These are phyloP conservation scores for Candida sp. DNA, from an alignment of 1,139 yeast species.

Conservation along the genomic window DNA sequence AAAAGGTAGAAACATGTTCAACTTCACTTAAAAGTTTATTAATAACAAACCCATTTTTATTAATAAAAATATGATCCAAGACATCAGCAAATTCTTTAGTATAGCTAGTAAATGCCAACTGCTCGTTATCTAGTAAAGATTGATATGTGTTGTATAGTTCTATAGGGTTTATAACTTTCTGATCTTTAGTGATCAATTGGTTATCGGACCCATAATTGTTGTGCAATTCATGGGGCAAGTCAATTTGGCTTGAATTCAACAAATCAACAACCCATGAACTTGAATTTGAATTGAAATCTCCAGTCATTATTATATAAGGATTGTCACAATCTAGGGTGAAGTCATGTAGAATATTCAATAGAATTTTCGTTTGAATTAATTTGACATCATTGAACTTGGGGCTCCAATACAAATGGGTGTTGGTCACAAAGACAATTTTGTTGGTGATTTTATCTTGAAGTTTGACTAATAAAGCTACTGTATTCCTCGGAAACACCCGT, in stretches of 20 bases:
- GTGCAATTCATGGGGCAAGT: conserved; percentile 22
- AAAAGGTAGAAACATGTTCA: conserved; percentile 14
- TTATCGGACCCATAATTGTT: conserved; percentile 32
- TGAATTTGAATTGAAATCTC: conserved; percentile 55
- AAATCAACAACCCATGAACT: conserved; percentile 46
- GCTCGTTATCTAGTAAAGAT: conserved; percentile 11
- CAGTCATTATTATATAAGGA: conserved; percentile 31
- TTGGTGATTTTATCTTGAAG: conserved; percentile 38
- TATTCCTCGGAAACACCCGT: conserved; percentile 47
- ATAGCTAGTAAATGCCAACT: conserved; percentile 46
- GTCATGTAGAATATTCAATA: conserved; percentile 27
- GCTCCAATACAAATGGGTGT: conserved; percentile 62
- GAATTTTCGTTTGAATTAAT: conserved; percentile 48
- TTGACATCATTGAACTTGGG: conserved; percentile 51
- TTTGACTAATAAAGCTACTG: conserved; percentile 50
- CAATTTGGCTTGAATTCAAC: conserved; percentile 32
- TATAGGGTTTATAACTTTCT: conserved; percentile 18
- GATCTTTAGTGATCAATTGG: conserved; percentile 12
- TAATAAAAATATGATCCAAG: conserved; percentile 60
- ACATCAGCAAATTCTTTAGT: conserved; percentile 48
- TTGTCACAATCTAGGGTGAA: conserved; percentile 13
- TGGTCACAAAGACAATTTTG: conserved; percentile 41
- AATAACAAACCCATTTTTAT: conserved; percentile 21
- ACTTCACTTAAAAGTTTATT: conserved; percentile 19
- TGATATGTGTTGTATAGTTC: conserved; percentile 17